Conservation (phyloP, 1,284 basidiomycete species). For the Leccinum pallidistipes region DNA sequence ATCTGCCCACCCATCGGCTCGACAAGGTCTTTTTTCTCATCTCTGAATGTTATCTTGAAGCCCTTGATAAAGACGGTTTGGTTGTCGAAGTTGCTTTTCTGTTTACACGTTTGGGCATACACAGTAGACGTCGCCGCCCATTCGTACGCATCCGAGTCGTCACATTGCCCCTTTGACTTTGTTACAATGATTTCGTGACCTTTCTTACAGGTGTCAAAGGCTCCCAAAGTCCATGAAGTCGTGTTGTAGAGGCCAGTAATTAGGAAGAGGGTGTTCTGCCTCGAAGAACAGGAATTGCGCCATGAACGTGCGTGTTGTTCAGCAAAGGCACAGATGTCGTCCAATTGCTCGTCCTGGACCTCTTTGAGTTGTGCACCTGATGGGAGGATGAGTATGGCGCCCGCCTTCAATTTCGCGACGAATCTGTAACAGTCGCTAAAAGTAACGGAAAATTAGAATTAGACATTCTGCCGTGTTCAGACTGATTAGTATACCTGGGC, state of each 20-base stretch:
- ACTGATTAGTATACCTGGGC: not conserved
- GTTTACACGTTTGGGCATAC: not conserved
- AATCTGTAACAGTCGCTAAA: conserved; percentile 4
- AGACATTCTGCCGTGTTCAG: no score
- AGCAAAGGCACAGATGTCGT: not conserved
- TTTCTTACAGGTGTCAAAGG: conserved; percentile 2
- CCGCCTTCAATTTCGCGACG: not conserved
- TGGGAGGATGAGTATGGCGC: conserved; percentile 14
- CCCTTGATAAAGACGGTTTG: not conserved
- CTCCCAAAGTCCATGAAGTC: not conserved
- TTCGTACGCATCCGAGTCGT: not conserved
- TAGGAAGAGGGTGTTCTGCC: conserved; percentile 4
- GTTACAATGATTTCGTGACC: not conserved
- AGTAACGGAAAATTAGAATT: not conserved
- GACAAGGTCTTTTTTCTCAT: no score
- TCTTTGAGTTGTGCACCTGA: conserved; percentile 1
- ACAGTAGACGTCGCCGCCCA: not conserved
- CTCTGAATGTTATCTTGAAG: not conserved
- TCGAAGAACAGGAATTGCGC: not conserved
- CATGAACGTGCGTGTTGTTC: conserved; percentile 1
- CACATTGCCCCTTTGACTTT: not conserved
- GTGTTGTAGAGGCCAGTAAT: conserved; percentile 10
- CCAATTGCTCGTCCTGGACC: not conserved
- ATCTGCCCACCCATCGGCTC: no score
- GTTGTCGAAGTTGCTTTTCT: not conserved